Base-by-base conservation (phyloP, 176 grass and related monocot species). In the Secale cereale region DNA sequence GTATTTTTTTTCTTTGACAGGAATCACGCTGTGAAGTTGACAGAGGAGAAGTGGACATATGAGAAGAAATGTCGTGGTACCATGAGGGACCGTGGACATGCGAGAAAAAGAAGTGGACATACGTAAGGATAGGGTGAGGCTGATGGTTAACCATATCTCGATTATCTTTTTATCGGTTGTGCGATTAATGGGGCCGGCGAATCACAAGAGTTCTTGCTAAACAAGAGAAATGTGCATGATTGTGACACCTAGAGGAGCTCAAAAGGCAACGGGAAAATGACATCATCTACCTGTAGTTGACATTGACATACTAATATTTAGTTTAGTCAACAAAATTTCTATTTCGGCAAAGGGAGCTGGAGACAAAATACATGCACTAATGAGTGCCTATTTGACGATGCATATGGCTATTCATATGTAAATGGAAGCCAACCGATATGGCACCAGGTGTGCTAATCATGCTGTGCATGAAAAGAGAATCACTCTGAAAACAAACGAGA, bases 221-320 rank as follows among this genome's bases (percentile, higher is more conserved):
- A 41, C 60, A 91, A 29, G 81, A 87, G 81, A 91, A 40, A 87
- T 84, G 85, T 77, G 68, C 39, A 28, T 70, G 69, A 27, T 2
- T 6, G 52, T 60, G 76, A 81, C 82, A 76, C 85, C 81, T 85
- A 40, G 77, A 91, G 67, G 81, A 81, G 39, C 62, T 37, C 59
- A 12, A 61, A 81, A 83, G 45, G 80, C 59, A 15, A 74, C 7
- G 8, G 56, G 59, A 62, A 27, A 81, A 64, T 26, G 70, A 77
- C 15, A 52, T 19, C 48, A 7, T 19, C 5, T 4, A 54, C 26
- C 19, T 40, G 19, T 59, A 45, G 40, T 33, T 59, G 61, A 66
- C 23, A 41, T 59, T 62, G 81, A 73, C 71, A 30, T 28, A n/a
- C 23, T 52, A 52, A 72, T 75, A 12, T 70, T 83, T 52, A 12